Base-by-base conservation (phyloP, 495 filamentous ascomycete species). In the Aspergillus cavernicola region DNA sequence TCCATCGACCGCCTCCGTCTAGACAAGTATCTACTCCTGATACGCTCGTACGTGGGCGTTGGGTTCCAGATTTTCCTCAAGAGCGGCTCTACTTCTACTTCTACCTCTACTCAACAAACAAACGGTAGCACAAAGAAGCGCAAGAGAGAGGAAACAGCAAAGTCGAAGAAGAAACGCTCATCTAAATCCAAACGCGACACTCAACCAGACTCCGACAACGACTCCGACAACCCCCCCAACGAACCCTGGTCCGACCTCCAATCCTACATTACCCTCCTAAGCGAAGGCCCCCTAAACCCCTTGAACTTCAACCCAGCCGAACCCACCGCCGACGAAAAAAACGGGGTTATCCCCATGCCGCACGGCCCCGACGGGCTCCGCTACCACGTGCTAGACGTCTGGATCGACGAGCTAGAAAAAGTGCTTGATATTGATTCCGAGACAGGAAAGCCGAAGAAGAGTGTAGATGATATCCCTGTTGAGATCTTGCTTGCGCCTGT, bases 1-100 rank as follows among this genome's bases (percentile, higher is more conserved):
- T 74, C 80, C 18, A 87, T 99, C 53, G 95, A 97, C 67, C 84
- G 85, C 20, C 66, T 95, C 52, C 84, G 92, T 32, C 84, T 97
- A 76, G 89, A 97, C 66, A 98, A 98, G 72, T 98, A 92, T 65
- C 75, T 99, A 43, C 77, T 88, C 58, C 76, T 99, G 20, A 84
- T 95, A 47, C 83, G 93, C 41, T 79, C 82, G 49, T 88, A 90
- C 52, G 69, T 98, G 11, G 79, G 79, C 12, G 81, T 85, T 10
- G 78, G 80, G 15, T 88, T 95, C 52, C 66, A 71, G 56, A 37
- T 75, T 1, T 69, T 75, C 53, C 29, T 77, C 18, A 73, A 74
- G 62, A 56, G 58, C 16, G 59, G 26, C 38, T n/a, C n/a, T n/a
- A n/a, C n/a, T n/a, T n/a, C n/a, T n/a, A n/a, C n/a, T n/a, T n/a